Evolutionary conservation across 75 land plant genomes (phyloP).

Genomic region (Azolla pinnata): DNA sequence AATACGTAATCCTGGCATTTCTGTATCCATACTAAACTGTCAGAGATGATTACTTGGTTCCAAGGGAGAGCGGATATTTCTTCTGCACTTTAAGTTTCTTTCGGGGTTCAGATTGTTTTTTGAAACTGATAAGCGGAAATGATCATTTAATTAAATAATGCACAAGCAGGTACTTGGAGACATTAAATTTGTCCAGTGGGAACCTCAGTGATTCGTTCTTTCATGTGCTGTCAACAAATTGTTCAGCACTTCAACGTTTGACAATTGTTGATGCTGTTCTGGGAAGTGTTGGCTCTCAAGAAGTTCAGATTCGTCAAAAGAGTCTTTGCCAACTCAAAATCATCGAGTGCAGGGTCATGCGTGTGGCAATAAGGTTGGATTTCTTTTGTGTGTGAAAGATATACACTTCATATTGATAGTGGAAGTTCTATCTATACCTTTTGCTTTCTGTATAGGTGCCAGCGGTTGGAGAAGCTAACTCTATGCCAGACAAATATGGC

Average conservation of each 20-base stretch:
- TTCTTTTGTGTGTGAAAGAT: not conserved
- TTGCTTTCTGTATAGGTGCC: slow-evolving; percentile 46
- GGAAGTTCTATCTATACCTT: not conserved
- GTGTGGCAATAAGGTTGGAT: slow-evolving; percentile 67
- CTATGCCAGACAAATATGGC: slow-evolving; percentile 72
- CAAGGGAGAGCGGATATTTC: too few species aligned
- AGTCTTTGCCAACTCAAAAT: slow-evolving; percentile 45
- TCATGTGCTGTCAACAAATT: slow-evolving; percentile 36
- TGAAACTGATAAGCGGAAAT: too few species aligned
- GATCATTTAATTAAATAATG: too few species aligned
- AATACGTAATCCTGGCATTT: too few species aligned
- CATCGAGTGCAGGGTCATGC: slow-evolving; percentile 68
- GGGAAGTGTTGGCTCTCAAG: slow-evolving; percentile 52
- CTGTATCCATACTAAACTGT: too few species aligned
- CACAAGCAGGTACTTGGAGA: slow-evolving; percentile 50
- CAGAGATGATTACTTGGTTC: too few species aligned
- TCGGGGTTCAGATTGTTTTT: too few species aligned
- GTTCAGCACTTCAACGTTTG: slow-evolving; percentile 45
- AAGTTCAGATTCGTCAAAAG: slow-evolving; percentile 62
- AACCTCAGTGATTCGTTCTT: slow-evolving; percentile 57
- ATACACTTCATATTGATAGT: not conserved
- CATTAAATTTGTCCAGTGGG: slow-evolving; percentile 46
- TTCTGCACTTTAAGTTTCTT: too few species aligned
- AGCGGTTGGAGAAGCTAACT: slow-evolving; percentile 59
- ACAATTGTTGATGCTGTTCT: slow-evolving; percentile 49